Percentiles rank a stretch among this genome's conserved stretches.
phyloP scores from a whole-genome alignment of 2,329 filamentous ascomycete genomes.

The Thielaviopsis euricoi region DNA sequence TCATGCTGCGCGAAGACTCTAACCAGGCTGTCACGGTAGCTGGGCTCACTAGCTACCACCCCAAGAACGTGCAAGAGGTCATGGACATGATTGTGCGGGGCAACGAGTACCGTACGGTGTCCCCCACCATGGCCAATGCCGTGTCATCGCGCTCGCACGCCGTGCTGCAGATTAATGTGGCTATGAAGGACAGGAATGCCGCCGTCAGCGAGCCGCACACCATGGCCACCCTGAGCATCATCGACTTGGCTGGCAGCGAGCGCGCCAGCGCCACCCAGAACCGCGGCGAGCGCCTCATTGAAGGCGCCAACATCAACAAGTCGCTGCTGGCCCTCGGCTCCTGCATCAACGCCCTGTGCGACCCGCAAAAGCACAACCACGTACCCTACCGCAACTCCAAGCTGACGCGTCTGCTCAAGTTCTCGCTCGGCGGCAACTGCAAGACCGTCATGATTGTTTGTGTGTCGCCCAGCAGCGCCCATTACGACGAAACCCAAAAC shows the following conservation, averaged over 20 bases:
- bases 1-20: conserved; percentile 94
- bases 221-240: conserved; percentile 91
- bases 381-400: conserved; percentile 97
- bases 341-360: conserved; percentile 95
- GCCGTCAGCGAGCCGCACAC: conserved; percentile 94
- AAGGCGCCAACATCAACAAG: conserved; percentile 99
- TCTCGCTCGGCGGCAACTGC: conserved; percentile 93
- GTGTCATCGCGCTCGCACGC: conserved; percentile 97
- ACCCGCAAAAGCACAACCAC: conserved; percentile 92
- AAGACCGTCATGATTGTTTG: conserved; percentile 97
- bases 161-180: conserved; percentile 92
- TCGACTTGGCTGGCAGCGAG: conserved; percentile 95
- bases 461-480: conserved; percentile 96
- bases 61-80: conserved; percentile 84
- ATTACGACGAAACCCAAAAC: conserved; percentile 84
- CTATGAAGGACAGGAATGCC: conserved; percentile 93
- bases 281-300: conserved; percentile 89
- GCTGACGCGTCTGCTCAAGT: conserved; percentile 90
- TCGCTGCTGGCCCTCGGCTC: conserved; percentile 94
- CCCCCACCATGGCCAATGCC: conserved; percentile 97
- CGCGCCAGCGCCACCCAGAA: conserved; percentile 98
- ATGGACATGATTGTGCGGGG: conserved; percentile 94
- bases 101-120: conserved; percentile 75
- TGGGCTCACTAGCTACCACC: conserved; percentile 85
- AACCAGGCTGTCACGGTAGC: conserved; percentile 87